Conservation (phyloP, 78 protist species). For the Speleostelium caveatum region DNA sequence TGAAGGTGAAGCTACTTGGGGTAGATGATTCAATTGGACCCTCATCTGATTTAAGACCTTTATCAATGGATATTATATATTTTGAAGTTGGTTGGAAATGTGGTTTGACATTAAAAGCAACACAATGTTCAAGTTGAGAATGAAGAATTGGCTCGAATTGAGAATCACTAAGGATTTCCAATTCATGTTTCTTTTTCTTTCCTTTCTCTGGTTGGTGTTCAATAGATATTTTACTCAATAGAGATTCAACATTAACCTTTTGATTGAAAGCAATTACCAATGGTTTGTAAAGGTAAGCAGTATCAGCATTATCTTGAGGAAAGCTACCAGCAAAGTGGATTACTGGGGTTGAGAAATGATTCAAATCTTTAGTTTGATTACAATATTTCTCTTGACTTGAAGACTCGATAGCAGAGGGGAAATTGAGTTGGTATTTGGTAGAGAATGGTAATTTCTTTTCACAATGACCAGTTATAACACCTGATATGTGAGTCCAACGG, state of each 20-base stretch:
- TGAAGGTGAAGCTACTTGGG: constrained; percentile 1
- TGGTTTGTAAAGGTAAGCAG: constrained; percentile 11
- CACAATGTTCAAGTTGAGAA: constrained; percentile 2
- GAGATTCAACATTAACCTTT: constrained; percentile 4
- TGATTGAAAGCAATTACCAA: constrained; percentile 38
- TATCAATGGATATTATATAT: background rate
- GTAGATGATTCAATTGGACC: constrained; percentile 23
- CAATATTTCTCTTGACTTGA: constrained; percentile 6
- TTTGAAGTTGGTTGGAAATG: constrained; percentile 1
- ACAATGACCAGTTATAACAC: constrained; percentile 1
- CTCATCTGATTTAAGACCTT: constrained; percentile 11
- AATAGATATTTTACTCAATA: constrained; percentile 3
- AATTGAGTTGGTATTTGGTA: background rate
- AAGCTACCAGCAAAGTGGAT: background rate
- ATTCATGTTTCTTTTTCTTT: constrained; percentile 38
- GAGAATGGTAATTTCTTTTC: background rate
- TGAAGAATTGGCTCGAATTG: background rate
- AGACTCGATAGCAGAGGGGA: background rate
- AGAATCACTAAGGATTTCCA: constrained; percentile 30
- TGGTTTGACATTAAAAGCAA: constrained; percentile 7
- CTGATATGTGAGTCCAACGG: background rate
- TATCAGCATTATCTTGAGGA: constrained; percentile 13
- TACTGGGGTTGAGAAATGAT: constrained; percentile 14
- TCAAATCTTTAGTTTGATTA: background rate
- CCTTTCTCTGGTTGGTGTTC: background rate